Base-by-base conservation (phyloP, 805 yeast genomes). In the Sugiyamaella chiloensis region DNA sequence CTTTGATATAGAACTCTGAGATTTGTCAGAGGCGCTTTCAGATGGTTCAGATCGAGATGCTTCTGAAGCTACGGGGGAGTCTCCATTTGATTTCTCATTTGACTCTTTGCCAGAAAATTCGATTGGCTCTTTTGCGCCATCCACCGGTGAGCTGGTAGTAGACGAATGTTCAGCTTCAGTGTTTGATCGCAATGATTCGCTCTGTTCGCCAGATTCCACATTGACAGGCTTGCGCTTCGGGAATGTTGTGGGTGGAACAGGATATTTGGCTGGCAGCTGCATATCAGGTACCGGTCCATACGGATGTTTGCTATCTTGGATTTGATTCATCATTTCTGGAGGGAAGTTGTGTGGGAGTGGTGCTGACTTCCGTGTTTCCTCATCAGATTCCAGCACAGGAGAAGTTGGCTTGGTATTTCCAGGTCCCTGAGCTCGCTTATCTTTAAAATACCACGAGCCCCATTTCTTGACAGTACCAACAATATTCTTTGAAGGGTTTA, bases 301-400 rank as follows among this genome's bases (percentile, higher is more conserved):
- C 7, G 57, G 60, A 32, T 53, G 48, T 12, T 21, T 24, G 3
- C 43, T 16, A 12, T 24, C 27, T 21, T 40, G 24, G 19, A 59
- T 21, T 44, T 44, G 23, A 20, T 44, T 46, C 45, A 60, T 51
- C 51, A 60, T 35, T 36, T 60, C 63, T 1, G 63, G 63, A 8
- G 63, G 63, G 46, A 60, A 60, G 14, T 52, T 45, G 42, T 60
- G 63, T 2, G 63, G 57, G 19, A 44, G 35, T 4, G 63, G 63
- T 5, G 63, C 63, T n/a, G 46, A 36, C 20, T 35, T 42, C 11
- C 48, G 51, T n/a, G n/a, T n/a, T 29, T 30, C 24, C 9, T 11
- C 29, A 26, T 32, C 42, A 4, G 9, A 29, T 9, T 19, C 32
- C 17, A 20, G 16, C 19, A 24, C 21, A 8, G 19, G 21, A 8